Evolutionary conservation across 768 basidiomycete species (phyloP), one percentile per base, ranked within the genome.

Genomic region (Phaeotremella fagi): DNA sequence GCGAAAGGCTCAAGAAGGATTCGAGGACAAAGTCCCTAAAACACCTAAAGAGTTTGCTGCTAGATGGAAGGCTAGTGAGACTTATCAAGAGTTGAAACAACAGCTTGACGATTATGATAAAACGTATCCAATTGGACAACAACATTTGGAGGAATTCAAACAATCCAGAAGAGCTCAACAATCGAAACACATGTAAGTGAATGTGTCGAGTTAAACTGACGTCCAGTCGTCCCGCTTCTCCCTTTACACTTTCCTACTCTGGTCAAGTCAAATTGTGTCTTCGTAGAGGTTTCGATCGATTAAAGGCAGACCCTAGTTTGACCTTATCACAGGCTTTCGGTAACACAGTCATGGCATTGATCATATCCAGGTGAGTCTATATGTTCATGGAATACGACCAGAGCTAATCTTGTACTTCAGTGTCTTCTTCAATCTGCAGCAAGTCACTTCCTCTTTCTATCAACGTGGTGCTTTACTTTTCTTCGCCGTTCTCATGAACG

Each of bases 181-280:
- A 12, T 85, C 88, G 68, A 90, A 91, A 78, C 83, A 85, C 72
- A 80, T 80, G 56, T 85, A 84, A 24, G 87, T 86, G 1, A 83
- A 82, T 81, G 73, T 85, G 82, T 59, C 85, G 85, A 86, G 86
- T 16, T 81, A 85, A 57, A 85, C 86, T 43, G 78, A 87, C 35
- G 6, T 80, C 42, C 47, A 72, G 71, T 25, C 64, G 62, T 22
- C 41, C 61, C 12, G 61, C 66, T 41, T 75, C 76, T 0, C 75
- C 79, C 0, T 82, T 79, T 65, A 78, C 75, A 14, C 68, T 82
- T 25, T 80, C 78, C 0, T 76, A 78, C 36, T 74, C 67, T 1
- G 76, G 74, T 60, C 81, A 82, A 59, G 64, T 81, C 50, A 66
- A 73, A 22, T 69, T 79, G 4, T 80, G 79, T 50, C 75, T 81